phyloP scores from a whole-genome alignment of 371 early-diverging fungal species.

The Zychaea mexicana region DNA sequence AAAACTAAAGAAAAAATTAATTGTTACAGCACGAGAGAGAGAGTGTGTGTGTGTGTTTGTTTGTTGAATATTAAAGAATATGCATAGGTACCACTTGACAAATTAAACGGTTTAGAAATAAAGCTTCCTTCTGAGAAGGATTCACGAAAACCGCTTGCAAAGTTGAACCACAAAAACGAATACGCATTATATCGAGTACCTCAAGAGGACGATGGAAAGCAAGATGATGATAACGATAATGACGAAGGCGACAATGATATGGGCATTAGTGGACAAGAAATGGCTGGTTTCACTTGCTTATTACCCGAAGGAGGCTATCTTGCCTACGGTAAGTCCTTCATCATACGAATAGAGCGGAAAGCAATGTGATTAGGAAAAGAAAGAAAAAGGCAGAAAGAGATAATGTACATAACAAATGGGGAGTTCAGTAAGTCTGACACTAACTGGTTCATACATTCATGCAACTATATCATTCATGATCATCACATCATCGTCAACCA shows the following conservation, averaged over 20 bases:
- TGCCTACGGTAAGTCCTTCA: constrained; percentile 26
- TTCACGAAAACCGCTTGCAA: constrained; percentile 25
- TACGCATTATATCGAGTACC: constrained; percentile 42
- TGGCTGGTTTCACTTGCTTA: constrained; percentile 44
- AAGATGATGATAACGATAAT: constrained; percentile 10
- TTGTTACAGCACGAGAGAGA: no score
- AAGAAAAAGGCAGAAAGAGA: no score
- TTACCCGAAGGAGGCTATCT: constrained; percentile 42
- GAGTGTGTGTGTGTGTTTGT: no score
- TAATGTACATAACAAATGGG: no score
- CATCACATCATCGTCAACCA: no score
- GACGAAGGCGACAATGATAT: constrained; percentile 24
- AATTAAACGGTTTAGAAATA: constrained; percentile 29
- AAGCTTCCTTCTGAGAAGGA: constrained; percentile 19
- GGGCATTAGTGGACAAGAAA: constrained; percentile 54
- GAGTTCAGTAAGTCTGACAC: no score
- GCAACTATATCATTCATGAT: background rate
- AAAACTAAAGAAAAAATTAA: no score
- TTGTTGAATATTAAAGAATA: background rate
- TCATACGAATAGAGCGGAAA: background rate
- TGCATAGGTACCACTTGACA: constrained; percentile 33
- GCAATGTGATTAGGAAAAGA: no score
- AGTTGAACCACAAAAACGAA: constrained; percentile 24
- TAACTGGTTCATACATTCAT: background rate
- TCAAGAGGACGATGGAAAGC: constrained; percentile 5